These are phyloP conservation scores for Lipomyces oligophaga DNA, from an alignment of 805 yeast species.

Conservation along the genomic window DNA sequence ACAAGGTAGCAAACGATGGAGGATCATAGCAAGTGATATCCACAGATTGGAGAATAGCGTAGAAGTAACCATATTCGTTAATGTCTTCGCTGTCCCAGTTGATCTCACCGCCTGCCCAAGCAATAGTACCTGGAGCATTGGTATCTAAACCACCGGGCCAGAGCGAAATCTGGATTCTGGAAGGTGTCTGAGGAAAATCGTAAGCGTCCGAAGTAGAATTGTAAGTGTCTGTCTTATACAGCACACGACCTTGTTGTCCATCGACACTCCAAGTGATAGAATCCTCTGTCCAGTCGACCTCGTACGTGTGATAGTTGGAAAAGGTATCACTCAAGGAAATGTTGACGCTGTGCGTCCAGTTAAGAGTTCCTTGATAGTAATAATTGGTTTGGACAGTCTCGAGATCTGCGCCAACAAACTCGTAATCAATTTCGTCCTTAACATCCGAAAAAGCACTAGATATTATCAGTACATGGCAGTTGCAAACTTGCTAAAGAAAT, in stretches of 20 bases:
- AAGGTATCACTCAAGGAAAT: slow-evolving; percentile 51
- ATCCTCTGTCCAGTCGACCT: slow-evolving; percentile 78
- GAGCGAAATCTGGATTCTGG: slow-evolving; percentile 58
- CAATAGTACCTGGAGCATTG: slow-evolving; percentile 58
- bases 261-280: slow-evolving; percentile 67
- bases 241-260: slow-evolving; percentile 64
- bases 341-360: slow-evolving; percentile 58
- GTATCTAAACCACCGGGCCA: slow-evolving; percentile 52
- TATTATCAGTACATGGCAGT: neutral
- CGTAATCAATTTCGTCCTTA: slow-evolving; percentile 87
- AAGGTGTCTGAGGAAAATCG: slow-evolving; percentile 88
- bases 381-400: slow-evolving; percentile 69
- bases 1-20: slow-evolving; percentile 51
- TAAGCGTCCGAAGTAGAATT: slow-evolving; percentile 68
- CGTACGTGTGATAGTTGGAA: slow-evolving; percentile 70
- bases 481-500: neutral
- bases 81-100: slow-evolving; percentile 80
- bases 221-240: slow-evolving; percentile 52
- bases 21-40: slow-evolving; percentile 68
- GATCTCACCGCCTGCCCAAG: slow-evolving; percentile 78
- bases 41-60: slow-evolving; percentile 57
- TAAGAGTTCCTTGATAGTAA: slow-evolving; percentile 69
- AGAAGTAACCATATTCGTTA: slow-evolving; percentile 73
- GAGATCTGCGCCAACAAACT: slow-evolving; percentile 74
- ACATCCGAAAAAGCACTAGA: slow-evolving; percentile 63